Evolutionary conservation across 202 grass and related monocot species (phyloP).

Genomic region (Eragrostis tef): DNA sequence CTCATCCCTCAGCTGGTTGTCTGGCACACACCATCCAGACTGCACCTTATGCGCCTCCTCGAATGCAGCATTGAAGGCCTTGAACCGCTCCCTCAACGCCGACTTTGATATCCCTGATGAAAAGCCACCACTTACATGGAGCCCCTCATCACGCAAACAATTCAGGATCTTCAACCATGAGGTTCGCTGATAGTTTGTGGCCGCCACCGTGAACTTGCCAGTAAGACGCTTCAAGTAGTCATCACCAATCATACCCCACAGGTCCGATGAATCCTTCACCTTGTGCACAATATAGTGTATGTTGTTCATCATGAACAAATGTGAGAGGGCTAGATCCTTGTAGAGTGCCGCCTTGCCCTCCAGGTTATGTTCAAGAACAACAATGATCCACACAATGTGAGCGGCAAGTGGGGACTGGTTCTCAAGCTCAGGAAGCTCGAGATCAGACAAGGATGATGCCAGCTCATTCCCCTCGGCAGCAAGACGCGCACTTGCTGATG

Average conservation of each 20-base stretch:
- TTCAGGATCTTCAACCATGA: conserved; percentile 81
- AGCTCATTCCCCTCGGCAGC: conserved; percentile 48
- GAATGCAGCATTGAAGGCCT: conserved; percentile 76
- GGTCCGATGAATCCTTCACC: conserved; percentile 74
- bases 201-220: conserved; percentile 60
- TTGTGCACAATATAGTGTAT: conserved; percentile 92
- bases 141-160: conserved; percentile 82
- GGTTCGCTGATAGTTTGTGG: conserved; percentile 71
- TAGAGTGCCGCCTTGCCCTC: conserved; percentile 80
- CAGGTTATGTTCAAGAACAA: conserved; percentile 81
- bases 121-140: conserved; percentile 76
- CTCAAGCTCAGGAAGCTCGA: conserved; percentile 72
- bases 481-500: conserved; percentile 52
- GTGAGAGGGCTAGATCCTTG: conserved; percentile 66
- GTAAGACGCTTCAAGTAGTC: conserved; percentile 72
- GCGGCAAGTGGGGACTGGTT: conserved; percentile 65
- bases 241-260: conserved; percentile 69
- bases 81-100: conserved; percentile 81
- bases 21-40: conserved; percentile 75
- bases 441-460: conserved; percentile 50
- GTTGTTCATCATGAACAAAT: conserved; percentile 95
- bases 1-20: conserved; percentile 85
- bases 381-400: conserved; percentile 87
- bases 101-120: conserved; percentile 84
- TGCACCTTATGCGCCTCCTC: conserved; percentile 82